Evolutionary conservation across 192 early-diverging fungal genomes (phyloP).

Genomic region (Neocallimastix lanati): DNA sequence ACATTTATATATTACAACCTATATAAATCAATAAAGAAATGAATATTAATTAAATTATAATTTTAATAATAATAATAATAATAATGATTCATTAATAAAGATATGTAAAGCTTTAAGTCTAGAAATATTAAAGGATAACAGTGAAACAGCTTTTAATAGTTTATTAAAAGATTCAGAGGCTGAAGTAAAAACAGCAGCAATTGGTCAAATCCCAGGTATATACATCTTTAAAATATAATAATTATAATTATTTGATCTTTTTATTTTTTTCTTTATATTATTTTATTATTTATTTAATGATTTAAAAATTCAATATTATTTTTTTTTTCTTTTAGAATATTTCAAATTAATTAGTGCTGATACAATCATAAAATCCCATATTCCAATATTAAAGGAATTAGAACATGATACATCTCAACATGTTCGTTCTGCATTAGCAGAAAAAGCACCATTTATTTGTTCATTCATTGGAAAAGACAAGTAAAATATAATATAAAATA

Average conservation of each 20-base stretch:
- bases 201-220: slow-evolving; percentile 69
- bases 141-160: slow-evolving; percentile 65
- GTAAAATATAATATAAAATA: no score
- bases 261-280: no score
- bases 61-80: no score
- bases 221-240: no score
- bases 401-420: slow-evolving; percentile 88
- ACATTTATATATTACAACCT: no score
- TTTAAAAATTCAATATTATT: no score
- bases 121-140: slow-evolving; percentile 64
- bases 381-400: slow-evolving; percentile 82
- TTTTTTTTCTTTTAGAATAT: slow-evolving; percentile 36
- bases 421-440: slow-evolving; percentile 85
- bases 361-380: slow-evolving; percentile 54
- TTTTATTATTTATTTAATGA: no score
- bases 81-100: slow-evolving; percentile 17
- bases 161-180: slow-evolving; percentile 91
- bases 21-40: no score
- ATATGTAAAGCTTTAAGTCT: slow-evolving; percentile 57
- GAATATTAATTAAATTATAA: no score
- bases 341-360: slow-evolving; percentile 56
- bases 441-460: slow-evolving; percentile 84
- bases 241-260: no score
- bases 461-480: slow-evolving; percentile 86
- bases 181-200: slow-evolving; percentile 88